Percentiles rank a stretch among this genome's conserved stretches.
Evolutionary conservation across 345 rosid genomes (phyloP).

Genomic region (Corchorus capsularis): DNA sequence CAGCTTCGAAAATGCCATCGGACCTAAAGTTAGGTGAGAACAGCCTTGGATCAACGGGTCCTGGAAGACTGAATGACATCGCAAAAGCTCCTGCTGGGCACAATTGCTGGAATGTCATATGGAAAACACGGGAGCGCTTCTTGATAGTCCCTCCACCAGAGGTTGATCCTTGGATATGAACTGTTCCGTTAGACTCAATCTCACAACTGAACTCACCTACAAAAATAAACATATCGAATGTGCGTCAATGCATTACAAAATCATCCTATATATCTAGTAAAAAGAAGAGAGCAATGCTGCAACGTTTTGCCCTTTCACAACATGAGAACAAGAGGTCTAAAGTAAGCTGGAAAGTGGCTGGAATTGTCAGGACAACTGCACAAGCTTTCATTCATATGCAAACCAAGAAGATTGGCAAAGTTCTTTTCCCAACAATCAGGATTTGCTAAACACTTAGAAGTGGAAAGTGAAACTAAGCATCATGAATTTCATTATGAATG

Average conservation of each 20-base stretch:
- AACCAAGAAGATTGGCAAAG: background rate
- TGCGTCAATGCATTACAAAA: background rate
- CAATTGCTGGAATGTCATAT: conserved; percentile 44
- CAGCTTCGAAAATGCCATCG: conserved; percentile 71
- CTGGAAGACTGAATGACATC: conserved; percentile 62
- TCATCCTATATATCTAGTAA: background rate
- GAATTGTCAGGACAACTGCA: background rate
- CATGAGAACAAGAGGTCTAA: background rate
- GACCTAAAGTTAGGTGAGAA: conserved; percentile 54
- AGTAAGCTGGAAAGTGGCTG: background rate
- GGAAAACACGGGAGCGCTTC: conserved; percentile 44
- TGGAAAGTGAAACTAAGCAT: background rate
- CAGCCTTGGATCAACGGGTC: conserved; percentile 76
- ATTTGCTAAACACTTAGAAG: background rate
- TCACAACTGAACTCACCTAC: conserved; percentile 67
- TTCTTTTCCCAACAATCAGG: background rate
- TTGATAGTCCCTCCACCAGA: conserved; percentile 37
- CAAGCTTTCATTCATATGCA: background rate
- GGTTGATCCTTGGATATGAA: conserved; percentile 49
- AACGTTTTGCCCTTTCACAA: background rate
- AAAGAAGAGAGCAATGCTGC: background rate
- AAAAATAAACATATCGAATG: conserved; percentile 2
- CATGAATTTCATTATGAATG: background rate
- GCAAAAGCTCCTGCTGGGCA: conserved; percentile 57
- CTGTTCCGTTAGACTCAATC: conserved; percentile 56